phyloP scores from a whole-genome alignment of 768 basidiomycete genomes.

The Sporobolomyces roseus region DNA sequence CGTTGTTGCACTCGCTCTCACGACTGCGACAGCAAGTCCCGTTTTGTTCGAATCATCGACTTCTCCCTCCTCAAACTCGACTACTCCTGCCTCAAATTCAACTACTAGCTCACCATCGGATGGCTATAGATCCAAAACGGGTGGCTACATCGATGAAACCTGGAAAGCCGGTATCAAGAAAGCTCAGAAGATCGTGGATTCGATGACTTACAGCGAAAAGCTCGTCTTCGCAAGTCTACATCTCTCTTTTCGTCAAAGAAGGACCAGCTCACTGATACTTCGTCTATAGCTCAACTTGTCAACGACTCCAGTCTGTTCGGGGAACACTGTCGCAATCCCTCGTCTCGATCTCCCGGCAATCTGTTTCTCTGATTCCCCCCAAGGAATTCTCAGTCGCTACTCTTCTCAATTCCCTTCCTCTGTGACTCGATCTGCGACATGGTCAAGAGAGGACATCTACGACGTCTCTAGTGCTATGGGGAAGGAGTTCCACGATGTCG shows the following conservation, averaged over 20 bases:
- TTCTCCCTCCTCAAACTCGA: not conserved
- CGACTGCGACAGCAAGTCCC: not conserved
- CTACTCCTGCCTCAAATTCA: not conserved
- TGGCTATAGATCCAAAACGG: not conserved
- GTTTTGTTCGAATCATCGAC: not conserved
- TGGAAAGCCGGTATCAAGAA: conserved; percentile 16
- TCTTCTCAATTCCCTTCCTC: conserved; percentile 61
- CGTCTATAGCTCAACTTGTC: not conserved
- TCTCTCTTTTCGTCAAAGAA: too few species aligned
- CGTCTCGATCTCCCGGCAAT: not conserved
- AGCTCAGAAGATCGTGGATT: conserved; percentile 7
- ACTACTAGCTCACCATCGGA: not conserved
- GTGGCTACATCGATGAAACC: not conserved
- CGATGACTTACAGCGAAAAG: conserved; percentile 13
- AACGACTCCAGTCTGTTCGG: not conserved
- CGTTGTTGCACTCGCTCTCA: not conserved
- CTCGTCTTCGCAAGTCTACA: too few species aligned
- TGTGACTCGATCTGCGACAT: conserved; percentile 76
- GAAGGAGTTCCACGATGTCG: conserved; percentile 77
- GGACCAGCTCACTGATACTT: too few species aligned
- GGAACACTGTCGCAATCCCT: conserved; percentile 2
- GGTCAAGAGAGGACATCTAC: conserved; percentile 71
- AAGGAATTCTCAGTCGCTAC: conserved; percentile 15
- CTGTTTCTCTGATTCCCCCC: conserved; percentile 12
- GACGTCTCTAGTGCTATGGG: conserved; percentile 74